Evolutionary conservation across 805 yeast species (phyloP).

Genomic region (Priceomyces castillae): DNA sequence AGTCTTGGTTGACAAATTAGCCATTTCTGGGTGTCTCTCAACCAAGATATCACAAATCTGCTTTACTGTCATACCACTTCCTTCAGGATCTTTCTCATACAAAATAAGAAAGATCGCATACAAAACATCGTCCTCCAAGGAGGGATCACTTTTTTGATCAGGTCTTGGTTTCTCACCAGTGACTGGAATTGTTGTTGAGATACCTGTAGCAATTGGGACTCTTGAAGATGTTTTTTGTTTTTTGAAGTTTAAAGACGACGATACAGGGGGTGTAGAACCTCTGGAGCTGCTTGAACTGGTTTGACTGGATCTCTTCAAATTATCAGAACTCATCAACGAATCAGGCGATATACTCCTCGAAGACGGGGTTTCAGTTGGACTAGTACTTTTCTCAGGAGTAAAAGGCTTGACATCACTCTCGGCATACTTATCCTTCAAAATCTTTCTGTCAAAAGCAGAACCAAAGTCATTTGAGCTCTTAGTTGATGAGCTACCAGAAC

Average conservation of each 20-base stretch:
- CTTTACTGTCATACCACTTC: conserved; percentile 85
- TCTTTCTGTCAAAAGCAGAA: conserved; percentile 13
- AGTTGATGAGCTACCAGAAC: conserved; percentile 8
- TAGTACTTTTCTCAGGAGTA: conserved; percentile 23
- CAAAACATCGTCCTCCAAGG: conserved; percentile 73
- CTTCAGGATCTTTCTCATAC: conserved; percentile 64
- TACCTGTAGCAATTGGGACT: conserved; percentile 64
- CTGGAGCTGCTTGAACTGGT: conserved; percentile 27
- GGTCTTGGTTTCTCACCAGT: conserved; percentile 73
- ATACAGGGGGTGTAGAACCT: conserved; percentile 31
- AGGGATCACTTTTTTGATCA: conserved; percentile 52
- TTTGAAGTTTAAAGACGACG: conserved; percentile 16
- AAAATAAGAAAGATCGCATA: conserved; percentile 72
- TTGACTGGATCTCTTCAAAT: conserved; percentile 7
- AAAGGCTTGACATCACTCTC: conserved; percentile 20
- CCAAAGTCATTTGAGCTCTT: conserved; percentile 6
- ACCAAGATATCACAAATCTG: conserved; percentile 76
- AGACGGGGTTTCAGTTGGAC: conserved; percentile 35
- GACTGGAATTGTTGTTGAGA: conserved; percentile 76
- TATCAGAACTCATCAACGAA: conserved; percentile 35
- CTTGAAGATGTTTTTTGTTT: conserved; percentile 40
- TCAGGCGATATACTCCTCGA: conserved; percentile 44
- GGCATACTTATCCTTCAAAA: conserved; percentile 14
- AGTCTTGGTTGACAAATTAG: conserved; percentile 73
- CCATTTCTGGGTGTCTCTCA: conserved; percentile 81